A percentile compares a stretch with the other conserved stretches of the same genome.
phyloP scores from a whole-genome alignment of 2,329 filamentous ascomycete species.

The Aspergillus melleus region DNA sequence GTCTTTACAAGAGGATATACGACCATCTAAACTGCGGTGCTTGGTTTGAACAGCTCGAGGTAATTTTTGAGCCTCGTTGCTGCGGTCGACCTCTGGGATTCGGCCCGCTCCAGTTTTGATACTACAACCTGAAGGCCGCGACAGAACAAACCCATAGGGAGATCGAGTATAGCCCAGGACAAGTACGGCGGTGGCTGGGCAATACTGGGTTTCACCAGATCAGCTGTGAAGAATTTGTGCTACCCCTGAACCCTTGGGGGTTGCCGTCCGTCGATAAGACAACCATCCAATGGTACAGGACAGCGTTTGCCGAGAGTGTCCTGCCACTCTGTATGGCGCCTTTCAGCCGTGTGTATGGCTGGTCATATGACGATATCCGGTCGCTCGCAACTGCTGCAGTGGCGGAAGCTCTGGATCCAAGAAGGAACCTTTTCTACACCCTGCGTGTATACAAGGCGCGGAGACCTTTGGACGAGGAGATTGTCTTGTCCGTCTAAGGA shows the following conservation, averaged over 20 bases:
- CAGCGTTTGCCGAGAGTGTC: neutral
- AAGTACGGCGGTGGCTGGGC: neutral
- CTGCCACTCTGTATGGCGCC: neutral
- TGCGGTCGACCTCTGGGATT: too few species aligned
- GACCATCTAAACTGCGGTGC: neutral
- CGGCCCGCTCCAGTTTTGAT: too few species aligned
- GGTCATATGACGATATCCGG: neutral
- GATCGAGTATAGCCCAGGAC: too few species aligned
- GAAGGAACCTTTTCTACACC: too few species aligned
- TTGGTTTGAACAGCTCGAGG: constrained; percentile 1
- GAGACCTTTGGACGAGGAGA: too few species aligned
- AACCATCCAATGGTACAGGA: neutral
- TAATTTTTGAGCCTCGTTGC: neutral
- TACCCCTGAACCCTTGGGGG: neutral
- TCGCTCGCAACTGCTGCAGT: neutral
- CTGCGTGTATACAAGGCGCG: too few species aligned
- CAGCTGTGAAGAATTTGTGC: neutral
- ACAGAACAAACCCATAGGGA: too few species aligned
- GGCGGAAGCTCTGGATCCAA: neutral
- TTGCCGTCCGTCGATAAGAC: neutral
- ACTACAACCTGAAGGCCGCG: too few species aligned
- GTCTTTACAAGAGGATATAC: neutral
- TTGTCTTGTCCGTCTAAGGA: too few species aligned
- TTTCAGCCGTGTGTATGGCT: neutral
- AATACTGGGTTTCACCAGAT: neutral